Conservation (phyloP, 2,329 filamentous ascomycete species). For the Lachnellula subtilissima region DNA sequence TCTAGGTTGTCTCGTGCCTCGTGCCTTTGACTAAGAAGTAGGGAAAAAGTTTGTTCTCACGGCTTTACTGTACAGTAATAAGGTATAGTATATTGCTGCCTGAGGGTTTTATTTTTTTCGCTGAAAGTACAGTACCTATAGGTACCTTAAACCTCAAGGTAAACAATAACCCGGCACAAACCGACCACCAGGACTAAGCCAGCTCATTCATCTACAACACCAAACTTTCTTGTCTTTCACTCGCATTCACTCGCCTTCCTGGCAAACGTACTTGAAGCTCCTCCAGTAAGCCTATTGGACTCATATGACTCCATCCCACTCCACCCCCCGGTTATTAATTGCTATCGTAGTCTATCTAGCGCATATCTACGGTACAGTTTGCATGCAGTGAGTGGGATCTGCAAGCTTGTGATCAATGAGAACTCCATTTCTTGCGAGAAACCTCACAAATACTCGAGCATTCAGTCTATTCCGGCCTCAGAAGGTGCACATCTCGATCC, state of each 20-base stretch:
- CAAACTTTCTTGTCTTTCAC: too few species aligned
- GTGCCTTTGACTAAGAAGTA: not conserved
- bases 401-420: slow-evolving; percentile 10
- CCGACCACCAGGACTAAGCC: not conserved
- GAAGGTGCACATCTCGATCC: slow-evolving; percentile 20
- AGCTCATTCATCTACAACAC: not conserved
- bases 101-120: not conserved
- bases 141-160: not conserved
- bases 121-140: too few species aligned
- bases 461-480: slow-evolving; percentile 4
- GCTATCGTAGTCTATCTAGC: not conserved
- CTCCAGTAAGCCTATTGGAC: not conserved
- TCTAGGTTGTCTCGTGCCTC: not conserved
- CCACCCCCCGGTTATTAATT: not conserved
- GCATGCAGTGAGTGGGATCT: not conserved
- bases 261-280: too few species aligned
- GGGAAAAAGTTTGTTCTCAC: too few species aligned
- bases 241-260: too few species aligned
- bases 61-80: too few species aligned
- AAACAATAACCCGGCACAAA: not conserved
- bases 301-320: not conserved
- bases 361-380: not conserved
- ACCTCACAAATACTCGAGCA: slow-evolving; percentile 1
- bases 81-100: not conserved
- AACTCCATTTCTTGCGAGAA: slow-evolving; percentile 6